A percentile compares a stretch with the other conserved stretches of the same genome.
phyloP scores from a whole-genome alignment of 169 alveolate genomes.

The Hepatocystis sp. region DNA sequence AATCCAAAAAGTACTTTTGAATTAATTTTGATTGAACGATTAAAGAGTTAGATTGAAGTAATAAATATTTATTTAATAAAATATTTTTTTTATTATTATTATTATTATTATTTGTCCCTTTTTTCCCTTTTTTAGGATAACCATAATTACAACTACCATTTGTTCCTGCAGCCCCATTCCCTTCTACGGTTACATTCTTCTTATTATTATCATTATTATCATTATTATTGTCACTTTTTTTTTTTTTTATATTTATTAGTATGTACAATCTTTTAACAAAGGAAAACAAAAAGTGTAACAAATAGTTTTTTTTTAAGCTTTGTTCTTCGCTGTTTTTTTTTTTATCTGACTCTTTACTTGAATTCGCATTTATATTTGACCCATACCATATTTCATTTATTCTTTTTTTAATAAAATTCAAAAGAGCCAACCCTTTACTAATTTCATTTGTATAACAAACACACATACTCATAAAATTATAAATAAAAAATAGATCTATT shows the following conservation, averaged over 20 bases:
- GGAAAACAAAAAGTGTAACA: constrained; percentile 20
- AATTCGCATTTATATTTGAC: not conserved
- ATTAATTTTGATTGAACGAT: constrained; percentile 39
- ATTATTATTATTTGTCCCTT: not conserved
- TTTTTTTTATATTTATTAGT: constrained; percentile 27
- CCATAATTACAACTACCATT: not conserved
- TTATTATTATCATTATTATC: not conserved
- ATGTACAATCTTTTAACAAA: constrained; percentile 24
- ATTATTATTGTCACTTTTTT: not conserved
- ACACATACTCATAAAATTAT: constrained; percentile 23
- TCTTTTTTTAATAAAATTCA: constrained; percentile 7
- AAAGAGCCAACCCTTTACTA: constrained; percentile 16
- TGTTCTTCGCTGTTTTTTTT: not conserved
- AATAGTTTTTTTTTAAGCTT: not conserved
- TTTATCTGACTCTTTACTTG: not conserved
- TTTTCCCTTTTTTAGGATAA: not conserved
- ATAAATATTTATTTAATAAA: constrained; percentile 18
- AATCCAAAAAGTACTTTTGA: constrained; percentile 47
- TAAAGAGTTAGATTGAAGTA: constrained; percentile 26
- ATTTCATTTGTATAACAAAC: constrained; percentile 8
- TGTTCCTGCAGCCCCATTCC: not conserved
- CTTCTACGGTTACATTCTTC: not conserved
- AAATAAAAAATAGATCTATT: constrained; percentile 15
- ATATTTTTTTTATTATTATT: not conserved
- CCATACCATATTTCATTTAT: constrained; percentile 4